These are phyloP conservation scores for Ogataea glucozyma DNA, from an alignment of 805 yeast genomes.

Conservation along the genomic window DNA sequence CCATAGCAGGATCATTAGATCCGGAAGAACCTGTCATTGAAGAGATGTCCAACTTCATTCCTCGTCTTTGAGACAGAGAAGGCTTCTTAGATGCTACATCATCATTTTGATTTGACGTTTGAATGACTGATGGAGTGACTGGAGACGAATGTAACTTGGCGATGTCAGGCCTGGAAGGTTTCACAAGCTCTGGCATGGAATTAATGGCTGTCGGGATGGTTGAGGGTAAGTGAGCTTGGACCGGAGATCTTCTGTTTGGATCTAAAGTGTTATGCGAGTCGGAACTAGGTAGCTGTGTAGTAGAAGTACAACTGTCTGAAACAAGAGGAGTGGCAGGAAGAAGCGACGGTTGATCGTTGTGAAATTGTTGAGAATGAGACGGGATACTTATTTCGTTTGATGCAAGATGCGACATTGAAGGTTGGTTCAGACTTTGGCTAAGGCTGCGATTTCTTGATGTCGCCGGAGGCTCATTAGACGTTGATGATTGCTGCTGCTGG, in stretches of 20 bases:
- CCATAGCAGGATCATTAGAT: conserved; percentile 10
- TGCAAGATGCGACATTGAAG: neutral
- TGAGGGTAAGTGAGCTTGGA: neutral
- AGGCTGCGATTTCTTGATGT: conserved; percentile 20
- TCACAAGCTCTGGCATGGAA: conserved; percentile 18
- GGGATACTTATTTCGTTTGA: neutral
- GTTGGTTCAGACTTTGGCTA: conserved; percentile 15
- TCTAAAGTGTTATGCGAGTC: neutral
- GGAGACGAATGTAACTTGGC: conserved; percentile 8
- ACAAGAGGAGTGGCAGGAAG: neutral
- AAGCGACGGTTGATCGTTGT: neutral
- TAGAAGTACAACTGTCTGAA: neutral
- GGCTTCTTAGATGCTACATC: conserved; percentile 37
- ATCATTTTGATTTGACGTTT: conserved; percentile 13
- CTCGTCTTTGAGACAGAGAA: conserved; percentile 54
- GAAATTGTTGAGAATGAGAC: too few relatives aligned
- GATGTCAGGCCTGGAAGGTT: neutral
- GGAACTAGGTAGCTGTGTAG: conserved; percentile 1
- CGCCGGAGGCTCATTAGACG: neutral
- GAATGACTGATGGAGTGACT: conserved; percentile 13
- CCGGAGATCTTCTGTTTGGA: neutral
- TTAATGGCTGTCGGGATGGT: conserved; percentile 13
- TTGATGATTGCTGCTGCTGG: conserved; percentile 43
- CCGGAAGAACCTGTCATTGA: conserved; percentile 23
- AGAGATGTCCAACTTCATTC: conserved; percentile 49